A percentile compares a stretch with the other conserved stretches of the same genome.
Evolutionary conservation across 2,329 filamentous ascomycete genomes (phyloP).

Genomic region (Emydomyces testavorans): DNA sequence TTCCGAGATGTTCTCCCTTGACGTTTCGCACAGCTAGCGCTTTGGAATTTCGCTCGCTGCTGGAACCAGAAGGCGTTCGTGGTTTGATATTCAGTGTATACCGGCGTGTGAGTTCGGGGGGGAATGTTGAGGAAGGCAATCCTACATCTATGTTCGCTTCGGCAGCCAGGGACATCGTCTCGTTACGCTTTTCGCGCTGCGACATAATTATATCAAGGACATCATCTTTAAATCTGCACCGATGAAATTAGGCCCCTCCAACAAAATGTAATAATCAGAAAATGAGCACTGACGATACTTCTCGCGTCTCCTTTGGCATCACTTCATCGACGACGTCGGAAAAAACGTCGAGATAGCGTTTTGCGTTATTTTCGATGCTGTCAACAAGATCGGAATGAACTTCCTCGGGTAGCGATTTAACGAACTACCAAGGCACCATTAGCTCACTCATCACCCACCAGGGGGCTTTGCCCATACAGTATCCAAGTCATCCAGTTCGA

Average conservation of each 20-base stretch:
- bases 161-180: constrained; percentile 56
- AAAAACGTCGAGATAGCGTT: constrained; percentile 88
- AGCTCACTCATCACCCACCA: background rate
- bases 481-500: constrained; percentile 81
- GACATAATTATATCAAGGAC: constrained; percentile 95
- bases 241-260: constrained; percentile 20
- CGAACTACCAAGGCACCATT: constrained; percentile 47
- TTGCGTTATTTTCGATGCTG: constrained; percentile 80
- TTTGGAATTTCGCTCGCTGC: constrained; percentile 47
- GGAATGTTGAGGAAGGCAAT: constrained; percentile 66
- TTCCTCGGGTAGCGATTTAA: constrained; percentile 56
- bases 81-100: constrained; percentile 97
- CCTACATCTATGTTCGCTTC: constrained; percentile 55
- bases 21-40: constrained; percentile 86
- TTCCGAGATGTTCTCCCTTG: constrained; percentile 80
- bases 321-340: constrained; percentile 78
- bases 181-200: constrained; percentile 75
- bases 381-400: constrained; percentile 57
- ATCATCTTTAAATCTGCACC: constrained; percentile 81
- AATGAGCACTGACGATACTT: constrained; percentile 54
- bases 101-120: constrained; percentile 77
- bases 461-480: constrained; percentile 43
- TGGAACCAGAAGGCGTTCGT: constrained; percentile 58
- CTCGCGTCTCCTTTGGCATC: constrained; percentile 65
- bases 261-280: background rate